Conservation (phyloP, 2,329 filamentous ascomycete genomes). For the Fusarium brachygibbosum region DNA sequence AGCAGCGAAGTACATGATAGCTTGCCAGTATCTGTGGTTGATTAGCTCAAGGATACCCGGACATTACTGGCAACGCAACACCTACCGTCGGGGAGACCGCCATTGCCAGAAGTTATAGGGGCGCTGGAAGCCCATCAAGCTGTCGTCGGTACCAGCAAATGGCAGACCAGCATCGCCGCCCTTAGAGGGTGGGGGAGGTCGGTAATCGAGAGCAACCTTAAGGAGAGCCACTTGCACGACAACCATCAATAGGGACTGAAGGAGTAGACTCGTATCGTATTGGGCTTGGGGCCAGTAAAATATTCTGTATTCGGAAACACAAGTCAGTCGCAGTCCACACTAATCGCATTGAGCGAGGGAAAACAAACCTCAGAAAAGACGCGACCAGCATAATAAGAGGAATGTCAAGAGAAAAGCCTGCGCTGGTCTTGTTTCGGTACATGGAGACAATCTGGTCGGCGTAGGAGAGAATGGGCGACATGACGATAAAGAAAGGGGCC, state of each 20-base stretch:
- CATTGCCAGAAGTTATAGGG: constrained; percentile 89
- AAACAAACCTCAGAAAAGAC: constrained; percentile 71
- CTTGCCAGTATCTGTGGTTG: constrained; percentile 78
- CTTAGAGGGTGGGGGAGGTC: constrained; percentile 70
- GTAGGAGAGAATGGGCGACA: constrained; percentile 75
- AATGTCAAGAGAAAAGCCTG: constrained; percentile 78
- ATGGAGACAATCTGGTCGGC: constrained; percentile 76
- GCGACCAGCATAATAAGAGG: constrained; percentile 80
- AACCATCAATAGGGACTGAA: constrained; percentile 76
- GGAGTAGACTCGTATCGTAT: constrained; percentile 73
- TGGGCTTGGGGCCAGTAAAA: constrained; percentile 78
- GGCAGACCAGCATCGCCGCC: constrained; percentile 72
- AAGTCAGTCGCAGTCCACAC: constrained; percentile 35
- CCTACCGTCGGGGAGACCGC: constrained; percentile 76
- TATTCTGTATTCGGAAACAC: constrained; percentile 61
- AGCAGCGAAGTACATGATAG: constrained; percentile 76
- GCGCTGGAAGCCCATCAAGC: constrained; percentile 59
- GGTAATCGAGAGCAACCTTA: constrained; percentile 77
- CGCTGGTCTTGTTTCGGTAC: constrained; percentile 73
- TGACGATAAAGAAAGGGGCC: constrained; percentile 73
- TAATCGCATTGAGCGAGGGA: not conserved
- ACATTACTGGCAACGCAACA: constrained; percentile 28
- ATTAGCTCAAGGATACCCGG: constrained; percentile 2
- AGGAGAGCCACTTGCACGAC: constrained; percentile 72
- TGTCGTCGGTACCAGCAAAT: constrained; percentile 68